Percentiles rank a stretch among this genome's conserved stretches.
These are phyloP conservation scores for Malus orientalis DNA, from an alignment of 306 rosid genomes.

Conservation along the genomic window DNA sequence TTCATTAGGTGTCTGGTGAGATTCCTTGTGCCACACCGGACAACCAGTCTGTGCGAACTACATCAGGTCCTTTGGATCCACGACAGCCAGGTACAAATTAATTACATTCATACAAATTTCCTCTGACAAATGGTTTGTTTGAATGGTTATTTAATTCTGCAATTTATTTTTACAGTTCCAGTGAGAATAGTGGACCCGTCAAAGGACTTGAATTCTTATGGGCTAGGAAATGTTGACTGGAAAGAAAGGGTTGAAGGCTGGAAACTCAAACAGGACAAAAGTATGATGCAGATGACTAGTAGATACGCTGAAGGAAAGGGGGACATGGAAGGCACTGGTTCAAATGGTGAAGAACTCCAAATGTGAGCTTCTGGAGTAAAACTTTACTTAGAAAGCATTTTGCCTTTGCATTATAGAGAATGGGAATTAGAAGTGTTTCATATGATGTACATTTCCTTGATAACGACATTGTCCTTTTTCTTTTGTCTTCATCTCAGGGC, in stretches of 20 bases:
- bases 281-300: conserved; percentile 62
- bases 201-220: conserved; percentile 90
- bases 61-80: conserved; percentile 96
- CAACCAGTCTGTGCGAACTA: conserved; percentile 81
- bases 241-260: conserved; percentile 99
- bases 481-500: conserved; percentile 47
- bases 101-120: neutral
- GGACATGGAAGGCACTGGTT: conserved; percentile 94
- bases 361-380: conserved; percentile 42
- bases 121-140: conserved; percentile 2
- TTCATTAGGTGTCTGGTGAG: conserved; percentile 77
- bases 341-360: conserved; percentile 96
- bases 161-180: conserved; percentile 48
- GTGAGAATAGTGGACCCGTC: conserved; percentile 93
- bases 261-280: conserved; percentile 95
- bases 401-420: neutral
- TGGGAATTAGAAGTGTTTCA: neutral
- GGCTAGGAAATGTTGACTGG: conserved; percentile 99
- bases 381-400: neutral
- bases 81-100: conserved; percentile 73
- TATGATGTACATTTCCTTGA: neutral
- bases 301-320: conserved; percentile 85
- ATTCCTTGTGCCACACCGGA: conserved; percentile 84
- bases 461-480: neutral
- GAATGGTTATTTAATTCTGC: conserved; percentile 12